Evolutionary conservation across 2,329 filamentous ascomycete species (phyloP).

Genomic region (Fusarium oligoseptatum): DNA sequence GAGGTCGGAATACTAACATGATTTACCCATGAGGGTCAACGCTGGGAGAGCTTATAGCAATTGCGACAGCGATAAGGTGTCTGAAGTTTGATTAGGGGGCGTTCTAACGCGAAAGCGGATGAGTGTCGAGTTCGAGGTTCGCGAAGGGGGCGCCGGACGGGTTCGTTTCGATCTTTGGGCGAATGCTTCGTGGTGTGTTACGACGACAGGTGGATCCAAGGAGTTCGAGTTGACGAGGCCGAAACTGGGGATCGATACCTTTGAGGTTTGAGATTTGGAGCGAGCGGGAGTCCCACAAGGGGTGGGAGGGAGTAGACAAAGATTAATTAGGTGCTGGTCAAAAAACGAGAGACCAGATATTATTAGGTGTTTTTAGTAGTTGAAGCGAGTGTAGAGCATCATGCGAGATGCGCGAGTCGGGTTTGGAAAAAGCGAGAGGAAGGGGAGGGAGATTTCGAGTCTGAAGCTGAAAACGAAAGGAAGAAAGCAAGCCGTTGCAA

Average conservation of each 20-base stretch:
- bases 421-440: conserved; percentile 23
- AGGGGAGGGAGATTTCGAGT: conserved; percentile 1
- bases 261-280: conserved; percentile 11
- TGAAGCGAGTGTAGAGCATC: conserved; percentile 43
- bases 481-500: conserved; percentile 15
- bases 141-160: conserved; percentile 1
- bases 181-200: conserved; percentile 22
- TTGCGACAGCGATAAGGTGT: conserved; percentile 6
- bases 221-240: conserved; percentile 15
- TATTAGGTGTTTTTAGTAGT: conserved; percentile 13
- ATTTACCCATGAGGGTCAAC: conserved; percentile 52
- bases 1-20: conserved; percentile 48
- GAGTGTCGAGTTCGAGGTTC: neutral
- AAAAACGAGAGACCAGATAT: conserved; percentile 1
- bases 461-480: conserved; percentile 27
- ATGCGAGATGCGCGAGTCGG: conserved; percentile 28
- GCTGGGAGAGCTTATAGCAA: conserved; percentile 2
- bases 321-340: conserved; percentile 15
- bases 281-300: conserved; percentile 10
- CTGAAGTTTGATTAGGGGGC: conserved; percentile 3
- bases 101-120: conserved; percentile 3
- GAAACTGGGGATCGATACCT: conserved; percentile 17
- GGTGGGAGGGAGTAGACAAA: neutral
- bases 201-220: conserved; percentile 30
- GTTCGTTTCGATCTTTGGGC: conserved; percentile 12